Base-by-base conservation (phyloP, 371 early-diverging fungal species). In the Mortierella sp. region DNA sequence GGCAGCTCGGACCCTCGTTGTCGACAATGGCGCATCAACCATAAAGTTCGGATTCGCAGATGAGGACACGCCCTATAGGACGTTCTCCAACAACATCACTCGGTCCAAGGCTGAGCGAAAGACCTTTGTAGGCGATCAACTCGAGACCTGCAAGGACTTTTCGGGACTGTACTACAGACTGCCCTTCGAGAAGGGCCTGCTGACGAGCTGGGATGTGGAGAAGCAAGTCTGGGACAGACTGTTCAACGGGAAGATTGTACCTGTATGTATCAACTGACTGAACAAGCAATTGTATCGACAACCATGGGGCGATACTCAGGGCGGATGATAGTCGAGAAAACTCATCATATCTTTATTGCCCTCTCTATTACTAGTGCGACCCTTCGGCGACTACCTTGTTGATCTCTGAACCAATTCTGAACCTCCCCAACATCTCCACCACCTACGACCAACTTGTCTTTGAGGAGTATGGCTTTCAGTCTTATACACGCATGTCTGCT, bases 371-470 rank as follows among this genome's bases (percentile, higher is more conserved):
- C 31, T 79, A 92, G 89, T 89, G 92, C 70, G 88, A 91, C 26
- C 93, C 96, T 24, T 73, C 83, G 47, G 86, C 90, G 11, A 93
- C 93, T 1, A 86, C 86, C 14, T 79, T 97, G 22, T 29, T 94
- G n/a, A 72, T 96, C 24, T 94, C 95, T 7, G 96, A 96, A 55
- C 97, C 97, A 26, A 89, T 91, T 58, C 91, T 96, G 76, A 96
- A 96, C 81, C 83, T 96, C 47, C 90, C 91, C 14, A 89, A 87
- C 67, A 90, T 96, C 55, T 93, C 92, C 71, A 87, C 91, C 31
- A 83, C 88, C 8, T 93, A 93, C 70, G 96, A 96, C 84, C 95
- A 96, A 85, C 89, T 96, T 7, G 86, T 95, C 14, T 96, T 95
- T 87, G 97, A 96, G 77, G 95, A 95, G 74, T 96, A 93, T 73